Percentiles rank a stretch among this genome's conserved stretches.
These are phyloP conservation scores for Penicillium sp. DNA, from an alignment of 2,329 filamentous ascomycete species.

Conservation along the genomic window DNA sequence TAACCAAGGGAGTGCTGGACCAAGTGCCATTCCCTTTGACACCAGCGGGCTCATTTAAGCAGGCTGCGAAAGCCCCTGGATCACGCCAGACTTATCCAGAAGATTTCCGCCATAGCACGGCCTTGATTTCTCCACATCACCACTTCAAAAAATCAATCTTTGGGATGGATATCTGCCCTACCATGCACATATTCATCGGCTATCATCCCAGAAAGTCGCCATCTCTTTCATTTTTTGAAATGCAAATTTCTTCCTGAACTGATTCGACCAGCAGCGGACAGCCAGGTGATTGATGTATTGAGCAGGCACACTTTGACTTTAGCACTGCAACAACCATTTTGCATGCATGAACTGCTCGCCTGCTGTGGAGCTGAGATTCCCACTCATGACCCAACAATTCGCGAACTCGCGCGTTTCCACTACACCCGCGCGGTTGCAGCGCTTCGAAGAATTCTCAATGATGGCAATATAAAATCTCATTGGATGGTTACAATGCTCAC, in stretches of 20 bases:
- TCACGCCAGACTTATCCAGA: neutral
- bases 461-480: neutral
- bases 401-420: slow-evolving; percentile 13
- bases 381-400: slow-evolving; percentile 6
- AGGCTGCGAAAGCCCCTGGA: neutral
- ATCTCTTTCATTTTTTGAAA: slow-evolving; percentile 24
- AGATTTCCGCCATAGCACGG: neutral
- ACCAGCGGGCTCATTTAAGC: neutral
- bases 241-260: slow-evolving; percentile 23
- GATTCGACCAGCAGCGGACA: slow-evolving; percentile 18
- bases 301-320: slow-evolving; percentile 13
- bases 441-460: slow-evolving; percentile 5
- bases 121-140: too few relatives aligned
- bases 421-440: slow-evolving; percentile 18
- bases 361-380: slow-evolving; percentile 25
- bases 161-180: neutral
- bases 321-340: slow-evolving; percentile 16
- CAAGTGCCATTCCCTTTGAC: neutral
- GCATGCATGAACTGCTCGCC: slow-evolving; percentile 25
- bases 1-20: neutral
- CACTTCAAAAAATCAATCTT: neutral
- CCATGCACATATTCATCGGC: neutral
- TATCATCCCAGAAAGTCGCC: slow-evolving; percentile 7
- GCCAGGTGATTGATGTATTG: slow-evolving; percentile 8
- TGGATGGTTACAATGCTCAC: slow-evolving; percentile 17